A percentile compares a stretch with the other conserved stretches of the same genome.
phyloP scores from a whole-genome alignment of 2,329 filamentous ascomycete genomes.

The Cordyceps militaris region DNA sequence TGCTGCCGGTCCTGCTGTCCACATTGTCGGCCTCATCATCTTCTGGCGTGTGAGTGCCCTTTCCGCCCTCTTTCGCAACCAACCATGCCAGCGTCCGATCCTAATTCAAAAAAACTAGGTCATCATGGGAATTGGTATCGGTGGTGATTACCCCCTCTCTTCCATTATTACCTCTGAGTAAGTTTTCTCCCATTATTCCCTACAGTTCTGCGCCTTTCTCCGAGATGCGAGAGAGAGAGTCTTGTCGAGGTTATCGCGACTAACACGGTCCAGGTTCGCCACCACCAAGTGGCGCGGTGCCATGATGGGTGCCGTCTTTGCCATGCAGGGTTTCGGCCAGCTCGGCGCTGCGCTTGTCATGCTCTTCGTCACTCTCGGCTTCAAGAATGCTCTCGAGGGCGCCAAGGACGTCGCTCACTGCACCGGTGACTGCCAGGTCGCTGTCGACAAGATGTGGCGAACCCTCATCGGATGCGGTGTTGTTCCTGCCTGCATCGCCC shows the following conservation, averaged over 20 bases:
- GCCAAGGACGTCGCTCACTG: conserved; percentile 50
- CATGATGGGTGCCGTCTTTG: conserved; percentile 83
- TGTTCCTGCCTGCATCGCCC: conserved; percentile 70
- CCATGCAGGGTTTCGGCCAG: conserved; percentile 82
- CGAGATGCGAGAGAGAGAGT: no score
- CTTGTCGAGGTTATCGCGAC: not conserved
- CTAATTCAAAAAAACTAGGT: conserved; percentile 29
- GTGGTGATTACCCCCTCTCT: conserved; percentile 67
- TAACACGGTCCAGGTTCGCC: conserved; percentile 41
- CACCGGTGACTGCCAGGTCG: conserved; percentile 28
- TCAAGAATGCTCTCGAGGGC: conserved; percentile 54
- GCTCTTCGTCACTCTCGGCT: conserved; percentile 65
- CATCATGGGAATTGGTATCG: conserved; percentile 49
- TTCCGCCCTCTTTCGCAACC: not conserved
- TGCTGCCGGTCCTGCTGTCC: conserved; percentile 54
- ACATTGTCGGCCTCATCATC: conserved; percentile 60
- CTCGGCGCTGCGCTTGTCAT: conserved; percentile 68
- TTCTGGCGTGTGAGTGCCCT: conserved; percentile 55
- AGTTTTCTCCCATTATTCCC: conserved; percentile 6
- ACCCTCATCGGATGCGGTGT: conserved; percentile 74
- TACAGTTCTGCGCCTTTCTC: not conserved
- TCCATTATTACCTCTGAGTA: conserved; percentile 80
- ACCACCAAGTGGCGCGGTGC: conserved; percentile 79
- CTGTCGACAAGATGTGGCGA: conserved; percentile 83
- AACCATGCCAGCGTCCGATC: fast-evolving